Percentiles rank a stretch among this genome's conserved stretches.
Conservation (phyloP, 2,329 filamentous ascomycete genomes). For the Colletotrichum sp. region DNA sequence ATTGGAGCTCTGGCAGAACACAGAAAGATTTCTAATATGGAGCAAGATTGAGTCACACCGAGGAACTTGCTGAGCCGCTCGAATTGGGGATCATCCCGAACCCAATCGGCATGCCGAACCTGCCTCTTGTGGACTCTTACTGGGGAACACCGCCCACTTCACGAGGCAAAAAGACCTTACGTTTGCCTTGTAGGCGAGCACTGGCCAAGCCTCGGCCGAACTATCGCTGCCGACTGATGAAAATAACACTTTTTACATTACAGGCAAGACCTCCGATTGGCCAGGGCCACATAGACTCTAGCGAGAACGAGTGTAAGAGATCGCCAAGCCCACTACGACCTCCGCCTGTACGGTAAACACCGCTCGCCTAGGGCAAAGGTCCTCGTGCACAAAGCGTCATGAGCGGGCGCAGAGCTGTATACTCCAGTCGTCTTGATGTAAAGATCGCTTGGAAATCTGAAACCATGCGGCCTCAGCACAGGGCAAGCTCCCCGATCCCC, state of each 20-base stretch:
- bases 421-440: not conserved
- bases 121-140: not conserved
- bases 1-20: not conserved
- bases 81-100: not conserved
- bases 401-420: not conserved
- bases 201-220: not conserved
- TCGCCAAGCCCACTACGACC: not conserved
- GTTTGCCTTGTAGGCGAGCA: not conserved
- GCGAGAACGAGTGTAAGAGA: not conserved
- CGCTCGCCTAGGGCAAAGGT: not conserved
- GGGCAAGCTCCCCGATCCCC: not conserved
- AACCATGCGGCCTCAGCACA: not conserved
- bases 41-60: not conserved
- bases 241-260: conserved; percentile 9
- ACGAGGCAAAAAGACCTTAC: not conserved
- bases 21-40: not conserved
- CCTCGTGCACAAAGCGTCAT: not conserved
- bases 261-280: not conserved
- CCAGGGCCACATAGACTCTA: not conserved
- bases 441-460: not conserved
- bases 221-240: not conserved
- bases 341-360: not conserved
- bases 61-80: not conserved
- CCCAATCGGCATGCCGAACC: not conserved
- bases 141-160: not conserved